Evolutionary conservation across 1,284 basidiomycete species (phyloP), one percentile per base, ranked within the genome.

Genomic region (Vanrija pseudolonga): DNA sequence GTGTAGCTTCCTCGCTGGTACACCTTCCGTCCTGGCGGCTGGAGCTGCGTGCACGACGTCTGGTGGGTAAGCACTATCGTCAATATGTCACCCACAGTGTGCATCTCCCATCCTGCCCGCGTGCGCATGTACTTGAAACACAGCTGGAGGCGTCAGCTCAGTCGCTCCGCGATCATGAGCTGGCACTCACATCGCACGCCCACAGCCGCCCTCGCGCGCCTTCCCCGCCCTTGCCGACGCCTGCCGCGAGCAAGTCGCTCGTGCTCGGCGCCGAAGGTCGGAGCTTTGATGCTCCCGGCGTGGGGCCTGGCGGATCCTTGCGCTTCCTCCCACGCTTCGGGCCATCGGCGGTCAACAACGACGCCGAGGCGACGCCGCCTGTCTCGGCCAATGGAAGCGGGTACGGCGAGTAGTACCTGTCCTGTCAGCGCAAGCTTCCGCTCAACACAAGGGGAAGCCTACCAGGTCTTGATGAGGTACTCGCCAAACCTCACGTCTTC

Each of bases 71-170:
- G 56, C 7, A 24, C 9, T 9, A 32, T 39, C n/a, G 19, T 42
- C 11, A 17, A n/a, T 2, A 12, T 14, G 5, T n/a, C 4, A 78
- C 85, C 66, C 62, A 90, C 89, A 50, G 80, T 79, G 72, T 96
- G 92, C 45, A 83, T 66, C 57, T 89, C 86, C 83, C 87, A 91
- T 19, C 80, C 78, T 2, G 78, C 76, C 18, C 84, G 82, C 40
- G 90, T 86, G 3, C 84, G 79, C 87, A 94, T 91, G 74, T 98
- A 98, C 77, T 96, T 97, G 85, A 98, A 96, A 78, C 95, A 98
- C 53, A 87, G 83, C 74, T 76, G 50, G 2, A 14, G 39, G 2
- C 12, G 46, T 59, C 38, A 59, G 53, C 22, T 32, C 11, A 32
- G 2, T 5, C 14, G 9, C 24, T 39, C 5, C 1, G 17, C 9